Base-by-base conservation (phyloP, 2,329 filamentous ascomycete genomes). In the Domatiomyces globalis region DNA sequence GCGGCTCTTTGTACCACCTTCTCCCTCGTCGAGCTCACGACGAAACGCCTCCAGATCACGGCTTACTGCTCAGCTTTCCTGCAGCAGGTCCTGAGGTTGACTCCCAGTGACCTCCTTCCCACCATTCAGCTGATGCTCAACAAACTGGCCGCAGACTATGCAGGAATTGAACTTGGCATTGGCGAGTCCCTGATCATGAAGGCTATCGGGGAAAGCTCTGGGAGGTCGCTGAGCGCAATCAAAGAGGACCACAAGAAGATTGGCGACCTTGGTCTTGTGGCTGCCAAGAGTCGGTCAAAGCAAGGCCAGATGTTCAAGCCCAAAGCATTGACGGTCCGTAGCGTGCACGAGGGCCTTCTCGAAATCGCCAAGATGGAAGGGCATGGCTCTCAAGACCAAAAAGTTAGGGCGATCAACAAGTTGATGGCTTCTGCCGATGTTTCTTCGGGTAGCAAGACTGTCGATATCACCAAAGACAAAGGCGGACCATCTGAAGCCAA, bases 181-280 rank as follows among this genome's bases (percentile, higher is more conserved):
- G 92, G 92, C 51, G 92, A 98, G 69, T 96, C 90, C 0, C 70
- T 98, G 25, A 95, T 98, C 62, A 96, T 96, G 89, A 98, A 96
- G 67, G 87, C 92, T 4, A 94, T 98, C 63, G 90, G 90, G 9
- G 90, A 96, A 70, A 85, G 83, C 27, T 98, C 92, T 0, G 92
- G 92, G 8, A 82, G 92, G 54, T 94, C 82, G 62, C 69, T 95
- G 46, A 77, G 83, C 39, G 82, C 95, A 49, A 95, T 98, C 73
- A 96, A 95, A 70, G 81, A 85, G 47, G 89, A 96, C 61, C 92
- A 98, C 64, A 88, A 92, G 62, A 88, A 95, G 61, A 95, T 96
- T 67, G 92, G 92, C 50, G 92, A 98, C 66, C 76, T 98, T 9
- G 92, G 92, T 9, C 73, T 96, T 33, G 90, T 98, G 1, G 92